A percentile compares a stretch with the other conserved stretches of the same genome.
Evolutionary conservation across 192 early-diverging fungal species (phyloP).

Genomic region (Borealophlyctis nickersoniae): DNA sequence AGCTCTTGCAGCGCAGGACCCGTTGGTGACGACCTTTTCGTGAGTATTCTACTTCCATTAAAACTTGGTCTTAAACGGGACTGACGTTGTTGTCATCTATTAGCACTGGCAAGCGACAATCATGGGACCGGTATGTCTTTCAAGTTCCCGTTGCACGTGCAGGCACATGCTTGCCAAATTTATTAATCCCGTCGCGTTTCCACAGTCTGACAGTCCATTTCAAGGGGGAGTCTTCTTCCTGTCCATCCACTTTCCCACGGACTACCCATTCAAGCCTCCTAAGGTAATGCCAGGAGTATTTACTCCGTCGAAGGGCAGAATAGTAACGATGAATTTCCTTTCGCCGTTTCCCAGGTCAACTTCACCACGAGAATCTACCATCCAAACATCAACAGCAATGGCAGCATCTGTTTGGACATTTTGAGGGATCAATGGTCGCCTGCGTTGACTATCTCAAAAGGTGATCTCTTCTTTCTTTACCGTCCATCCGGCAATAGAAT

Average conservation of each 20-base stretch:
- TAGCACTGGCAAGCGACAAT: conserved; percentile 98
- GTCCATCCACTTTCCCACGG: conserved; percentile 95
- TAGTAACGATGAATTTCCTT: neutral
- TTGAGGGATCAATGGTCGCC: conserved; percentile 99
- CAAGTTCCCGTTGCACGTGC: neutral
- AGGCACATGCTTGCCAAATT: conserved; percentile 1
- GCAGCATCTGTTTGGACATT: conserved; percentile 97
- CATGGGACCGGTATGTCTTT: conserved; percentile 84
- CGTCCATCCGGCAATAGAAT: too few relatives aligned
- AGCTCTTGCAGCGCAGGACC: conserved; percentile 97
- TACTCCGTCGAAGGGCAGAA: too few relatives aligned
- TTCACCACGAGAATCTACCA: conserved; percentile 98
- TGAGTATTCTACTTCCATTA: conserved; percentile 30
- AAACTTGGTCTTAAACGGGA: neutral
- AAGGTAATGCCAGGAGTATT: conserved; percentile 71
- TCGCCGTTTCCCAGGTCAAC: conserved; percentile 58
- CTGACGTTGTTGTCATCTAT: neutral
- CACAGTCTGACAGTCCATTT: conserved; percentile 87
- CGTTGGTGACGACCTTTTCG: conserved; percentile 75
- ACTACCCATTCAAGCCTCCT: conserved; percentile 98
- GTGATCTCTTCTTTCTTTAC: conserved; percentile 28
- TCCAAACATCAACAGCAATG: conserved; percentile 98
- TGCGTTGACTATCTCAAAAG: conserved; percentile 96
- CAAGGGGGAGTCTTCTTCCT: conserved; percentile 95
- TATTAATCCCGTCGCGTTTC: neutral